Conservation (phyloP, 1,139 yeast species). For the Geotrichum carabidarum region DNA sequence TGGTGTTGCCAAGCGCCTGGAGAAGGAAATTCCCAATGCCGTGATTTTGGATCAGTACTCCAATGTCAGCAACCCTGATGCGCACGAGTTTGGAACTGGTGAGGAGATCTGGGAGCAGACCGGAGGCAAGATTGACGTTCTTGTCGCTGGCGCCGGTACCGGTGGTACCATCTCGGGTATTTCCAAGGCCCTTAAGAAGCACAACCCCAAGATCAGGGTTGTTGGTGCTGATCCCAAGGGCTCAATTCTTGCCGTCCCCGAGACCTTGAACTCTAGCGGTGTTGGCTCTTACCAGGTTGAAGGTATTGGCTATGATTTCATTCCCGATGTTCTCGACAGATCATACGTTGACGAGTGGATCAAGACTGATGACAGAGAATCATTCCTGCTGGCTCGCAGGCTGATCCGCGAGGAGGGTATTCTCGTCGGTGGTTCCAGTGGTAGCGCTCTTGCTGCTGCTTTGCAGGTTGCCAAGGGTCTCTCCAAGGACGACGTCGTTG, state of each 20-base stretch:
- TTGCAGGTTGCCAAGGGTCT: constrained; percentile 64
- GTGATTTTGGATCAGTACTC: constrained; percentile 81
- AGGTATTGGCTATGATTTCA: constrained; percentile 88
- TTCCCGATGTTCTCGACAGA: constrained; percentile 76
- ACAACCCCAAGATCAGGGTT: constrained; percentile 56
- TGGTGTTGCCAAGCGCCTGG: constrained; percentile 78
- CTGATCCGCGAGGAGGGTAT: constrained; percentile 82
- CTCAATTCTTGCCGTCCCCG: constrained; percentile 79
- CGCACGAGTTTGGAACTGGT: constrained; percentile 83
- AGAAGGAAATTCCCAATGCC: constrained; percentile 80
- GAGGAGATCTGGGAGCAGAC: constrained; percentile 83
- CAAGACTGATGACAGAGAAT: constrained; percentile 79
- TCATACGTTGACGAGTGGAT: constrained; percentile 69
- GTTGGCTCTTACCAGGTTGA: constrained; percentile 71
- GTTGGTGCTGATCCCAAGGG: constrained; percentile 87
- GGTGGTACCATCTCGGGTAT: constrained; percentile 83
- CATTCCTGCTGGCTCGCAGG: constrained; percentile 77
- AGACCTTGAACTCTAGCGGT: constrained; percentile 53
- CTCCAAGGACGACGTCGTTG: constrained; percentile 69
- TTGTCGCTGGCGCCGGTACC: constrained; percentile 90
- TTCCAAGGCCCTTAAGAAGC: constrained; percentile 68
- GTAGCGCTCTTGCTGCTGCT: constrained; percentile 79
- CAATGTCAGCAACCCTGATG: constrained; percentile 73
- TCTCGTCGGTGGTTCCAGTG: constrained; percentile 84
- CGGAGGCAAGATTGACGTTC: constrained; percentile 62